Evolutionary conservation across 441 rosid species (phyloP).

Genomic region (Gossypium trilobum): DNA sequence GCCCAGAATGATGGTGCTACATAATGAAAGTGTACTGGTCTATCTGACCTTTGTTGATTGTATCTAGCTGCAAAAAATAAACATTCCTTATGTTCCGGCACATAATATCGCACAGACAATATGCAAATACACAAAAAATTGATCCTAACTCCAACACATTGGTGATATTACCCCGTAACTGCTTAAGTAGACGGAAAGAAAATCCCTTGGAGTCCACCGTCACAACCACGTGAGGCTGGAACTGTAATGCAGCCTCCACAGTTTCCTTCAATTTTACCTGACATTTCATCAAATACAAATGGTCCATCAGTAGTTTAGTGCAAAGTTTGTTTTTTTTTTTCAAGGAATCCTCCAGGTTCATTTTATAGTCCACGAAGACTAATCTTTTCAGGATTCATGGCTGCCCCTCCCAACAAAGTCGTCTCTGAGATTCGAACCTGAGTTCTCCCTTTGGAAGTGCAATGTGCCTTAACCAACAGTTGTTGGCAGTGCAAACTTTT

Average conservation of each 20-base stretch:
- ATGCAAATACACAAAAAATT: not conserved
- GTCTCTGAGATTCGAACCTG: too few relatives aligned
- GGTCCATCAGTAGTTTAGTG: not conserved
- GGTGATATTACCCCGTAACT: constrained; percentile 45
- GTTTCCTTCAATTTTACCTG: constrained; percentile 65
- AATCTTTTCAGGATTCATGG: too few relatives aligned
- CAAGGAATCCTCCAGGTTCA: too few relatives aligned
- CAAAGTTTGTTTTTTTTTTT: not conserved
- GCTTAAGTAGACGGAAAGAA: constrained; percentile 75
- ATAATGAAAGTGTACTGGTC: constrained; percentile 63
- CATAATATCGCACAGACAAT: constrained; percentile 24
- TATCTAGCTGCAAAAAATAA: constrained; percentile 69
- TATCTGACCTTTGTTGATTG: constrained; percentile 20
- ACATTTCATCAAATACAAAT: constrained; percentile 14
- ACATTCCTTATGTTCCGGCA: constrained; percentile 36
- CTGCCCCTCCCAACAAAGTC: too few relatives aligned
- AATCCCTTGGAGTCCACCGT: constrained; percentile 90
- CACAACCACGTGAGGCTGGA: constrained; percentile 76
- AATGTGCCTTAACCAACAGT: not conserved
- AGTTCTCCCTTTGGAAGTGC: too few relatives aligned
- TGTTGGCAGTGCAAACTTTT: not conserved
- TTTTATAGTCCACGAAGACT: too few relatives aligned
- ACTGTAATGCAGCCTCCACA: constrained; percentile 50
- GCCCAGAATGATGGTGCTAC: constrained; percentile 98
- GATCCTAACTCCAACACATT: constrained; percentile 13